Percentiles rank a stretch among this genome's conserved stretches.
These are phyloP conservation scores for Chytriomyces hyalinus DNA, from an alignment of 192 early-diverging fungal species.

Conservation along the genomic window DNA sequence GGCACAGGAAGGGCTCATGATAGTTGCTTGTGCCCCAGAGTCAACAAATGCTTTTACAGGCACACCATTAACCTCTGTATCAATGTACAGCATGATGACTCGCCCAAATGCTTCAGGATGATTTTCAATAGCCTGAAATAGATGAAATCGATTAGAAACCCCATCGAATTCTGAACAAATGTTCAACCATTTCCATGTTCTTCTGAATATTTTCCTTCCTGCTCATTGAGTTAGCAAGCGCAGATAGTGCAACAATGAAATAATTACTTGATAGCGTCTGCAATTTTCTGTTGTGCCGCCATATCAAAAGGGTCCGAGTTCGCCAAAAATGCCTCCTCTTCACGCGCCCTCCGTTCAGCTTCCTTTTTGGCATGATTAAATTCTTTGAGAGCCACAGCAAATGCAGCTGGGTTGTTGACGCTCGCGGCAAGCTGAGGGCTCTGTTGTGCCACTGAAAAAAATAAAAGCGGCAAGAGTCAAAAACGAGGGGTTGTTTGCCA, in stretches of 20 bases:
- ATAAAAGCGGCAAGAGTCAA: too few relatives aligned
- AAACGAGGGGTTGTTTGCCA: too few relatives aligned
- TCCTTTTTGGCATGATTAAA: constrained; percentile 62
- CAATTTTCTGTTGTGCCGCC: constrained; percentile 89
- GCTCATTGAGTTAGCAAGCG: neutral
- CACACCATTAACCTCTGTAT: constrained; percentile 86
- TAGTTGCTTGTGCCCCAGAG: constrained; percentile 94
- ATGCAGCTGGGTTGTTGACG: constrained; percentile 69
- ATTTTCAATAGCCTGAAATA: constrained; percentile 80
- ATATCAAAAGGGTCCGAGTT: constrained; percentile 88
- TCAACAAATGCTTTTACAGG: constrained; percentile 94
- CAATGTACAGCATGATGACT: constrained; percentile 91
- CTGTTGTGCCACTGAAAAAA: constrained; percentile 35
- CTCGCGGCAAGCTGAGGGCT: constrained; percentile 72
- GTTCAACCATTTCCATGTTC: constrained; percentile 8
- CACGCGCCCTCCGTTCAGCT: constrained; percentile 56
- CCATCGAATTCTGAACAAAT: neutral
- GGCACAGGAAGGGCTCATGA: constrained; percentile 69
- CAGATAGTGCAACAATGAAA: neutral
- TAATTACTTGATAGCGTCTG: constrained; percentile 75
- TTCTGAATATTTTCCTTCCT: constrained; percentile 24
- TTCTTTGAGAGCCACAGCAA: constrained; percentile 64
- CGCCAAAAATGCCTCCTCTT: constrained; percentile 56
- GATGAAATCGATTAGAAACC: constrained; percentile 5
- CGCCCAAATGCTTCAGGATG: constrained; percentile 94